These are phyloP conservation scores for Venturia oleaginea DNA, from an alignment of 2,329 filamentous ascomycete species.

Conservation along the genomic window DNA sequence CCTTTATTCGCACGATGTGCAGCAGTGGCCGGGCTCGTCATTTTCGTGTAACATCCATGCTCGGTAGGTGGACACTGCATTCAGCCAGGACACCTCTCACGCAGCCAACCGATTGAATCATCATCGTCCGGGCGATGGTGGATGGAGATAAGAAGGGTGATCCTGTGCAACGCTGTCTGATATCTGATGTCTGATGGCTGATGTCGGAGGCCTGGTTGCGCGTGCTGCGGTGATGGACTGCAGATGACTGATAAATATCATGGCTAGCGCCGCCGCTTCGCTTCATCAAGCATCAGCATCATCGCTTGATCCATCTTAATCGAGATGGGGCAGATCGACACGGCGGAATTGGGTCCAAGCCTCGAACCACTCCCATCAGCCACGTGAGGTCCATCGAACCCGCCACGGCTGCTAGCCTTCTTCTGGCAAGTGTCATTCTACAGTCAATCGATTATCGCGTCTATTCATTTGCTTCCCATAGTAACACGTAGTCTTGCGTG, in stretches of 20 bases:
- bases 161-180: not conserved
- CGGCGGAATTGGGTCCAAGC: constrained; percentile 1
- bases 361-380: not conserved
- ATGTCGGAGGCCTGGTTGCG: not conserved
- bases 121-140: not conserved
- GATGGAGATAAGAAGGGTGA: not conserved
- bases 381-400: not conserved
- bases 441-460: not conserved
- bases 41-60: constrained; percentile 2
- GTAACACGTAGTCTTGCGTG: not conserved
- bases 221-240: not conserved
- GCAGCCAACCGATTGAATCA: constrained; percentile 1
- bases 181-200: not conserved
- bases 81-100: constrained; percentile 1
- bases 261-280: not conserved
- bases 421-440: constrained; percentile 3
- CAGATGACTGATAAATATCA: not conserved
- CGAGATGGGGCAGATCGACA: constrained; percentile 1
- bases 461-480: too few relatives aligned
- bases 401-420: not conserved
- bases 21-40: constrained; percentile 1
- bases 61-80: not conserved
- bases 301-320: not conserved
- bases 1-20: constrained; percentile 1
- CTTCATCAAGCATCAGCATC: not conserved